Conservation (phyloP, 768 basidiomycete species). For the Pulveroboletus sp. region DNA sequence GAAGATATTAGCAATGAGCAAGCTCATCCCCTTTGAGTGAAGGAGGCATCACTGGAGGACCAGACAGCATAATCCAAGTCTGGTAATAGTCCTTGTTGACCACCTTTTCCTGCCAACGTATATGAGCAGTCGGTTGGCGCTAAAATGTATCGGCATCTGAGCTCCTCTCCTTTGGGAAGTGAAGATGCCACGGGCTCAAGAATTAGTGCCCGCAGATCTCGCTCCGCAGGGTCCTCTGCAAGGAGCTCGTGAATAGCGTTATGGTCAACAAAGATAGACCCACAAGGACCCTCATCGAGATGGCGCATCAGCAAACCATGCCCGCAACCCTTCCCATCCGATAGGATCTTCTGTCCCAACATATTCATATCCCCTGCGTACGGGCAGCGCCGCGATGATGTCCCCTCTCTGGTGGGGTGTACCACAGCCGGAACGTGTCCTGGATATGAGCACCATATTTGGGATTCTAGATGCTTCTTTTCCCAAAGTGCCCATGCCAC, state of each 20-base stretch:
- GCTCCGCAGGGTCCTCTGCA: constrained; percentile 2
- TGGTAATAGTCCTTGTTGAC: background rate
- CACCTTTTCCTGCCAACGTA: constrained; percentile 20
- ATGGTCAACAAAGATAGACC: constrained; percentile 14
- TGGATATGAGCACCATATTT: background rate
- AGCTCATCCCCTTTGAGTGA: too few species aligned
- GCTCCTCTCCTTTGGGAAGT: constrained; percentile 11
- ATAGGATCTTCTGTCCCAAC: constrained; percentile 4
- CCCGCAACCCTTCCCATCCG: background rate
- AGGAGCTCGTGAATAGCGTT: background rate
- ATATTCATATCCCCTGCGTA: background rate
- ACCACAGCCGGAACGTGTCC: constrained; percentile 2
- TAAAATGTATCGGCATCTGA: background rate
- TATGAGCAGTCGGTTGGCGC: background rate
- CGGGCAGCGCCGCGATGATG: background rate
- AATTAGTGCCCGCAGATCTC: background rate
- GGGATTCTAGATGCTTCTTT: background rate
- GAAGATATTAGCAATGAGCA: too few species aligned
- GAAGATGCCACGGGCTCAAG: constrained; percentile 2
- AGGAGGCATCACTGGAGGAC: too few species aligned
- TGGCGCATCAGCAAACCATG: constrained; percentile 11
- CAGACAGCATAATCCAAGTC: too few species aligned
- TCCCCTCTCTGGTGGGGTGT: background rate
- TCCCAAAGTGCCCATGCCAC: constrained; percentile 21
- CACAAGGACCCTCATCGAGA: constrained; percentile 15